These are phyloP conservation scores for Panicum hallii DNA, from an alignment of 202 grass and related monocot genomes.

Conservation along the genomic window DNA sequence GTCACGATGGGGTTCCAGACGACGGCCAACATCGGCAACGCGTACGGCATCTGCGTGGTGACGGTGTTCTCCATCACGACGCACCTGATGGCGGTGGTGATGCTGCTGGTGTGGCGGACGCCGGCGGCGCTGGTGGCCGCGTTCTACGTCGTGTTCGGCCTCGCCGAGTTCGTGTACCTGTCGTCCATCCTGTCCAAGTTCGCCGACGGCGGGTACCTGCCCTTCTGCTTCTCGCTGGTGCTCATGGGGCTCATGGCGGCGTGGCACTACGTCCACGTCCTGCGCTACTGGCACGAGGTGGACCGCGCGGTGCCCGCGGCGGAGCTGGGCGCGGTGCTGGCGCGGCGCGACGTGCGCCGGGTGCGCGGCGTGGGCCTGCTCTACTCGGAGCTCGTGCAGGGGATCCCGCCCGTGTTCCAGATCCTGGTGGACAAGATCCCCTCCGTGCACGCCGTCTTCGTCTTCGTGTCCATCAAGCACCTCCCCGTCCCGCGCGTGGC, in stretches of 20 bases:
- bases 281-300: slow-evolving; percentile 60
- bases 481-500: slow-evolving; percentile 58
- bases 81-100: slow-evolving; percentile 56
- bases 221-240: slow-evolving; percentile 55
- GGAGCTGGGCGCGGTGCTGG: slow-evolving; percentile 37
- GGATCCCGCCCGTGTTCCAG: slow-evolving; percentile 67
- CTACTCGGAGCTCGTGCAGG: slow-evolving; percentile 78
- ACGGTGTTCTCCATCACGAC: slow-evolving; percentile 61
- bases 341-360: slow-evolving; percentile 31
- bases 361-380: slow-evolving; percentile 59
- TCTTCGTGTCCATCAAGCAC: slow-evolving; percentile 66
- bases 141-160: slow-evolving; percentile 37
- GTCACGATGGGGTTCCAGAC: slow-evolving; percentile 61
- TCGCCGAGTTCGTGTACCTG: slow-evolving; percentile 53
- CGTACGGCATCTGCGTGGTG: slow-evolving; percentile 63
- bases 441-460: slow-evolving; percentile 61
- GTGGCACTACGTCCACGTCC: slow-evolving; percentile 70
- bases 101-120: slow-evolving; percentile 51
- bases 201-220: slow-evolving; percentile 58
- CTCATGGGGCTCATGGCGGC: slow-evolving; percentile 70
- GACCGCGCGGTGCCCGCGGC: slow-evolving; percentile 28
- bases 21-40: slow-evolving; percentile 65
- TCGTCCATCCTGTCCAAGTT: slow-evolving; percentile 69
- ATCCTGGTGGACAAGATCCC: slow-evolving; percentile 69
- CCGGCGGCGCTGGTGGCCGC: neutral